Evolutionary conservation across 2,329 filamentous ascomycete species (phyloP).

Genomic region (Paraconiothyrium sp.): DNA sequence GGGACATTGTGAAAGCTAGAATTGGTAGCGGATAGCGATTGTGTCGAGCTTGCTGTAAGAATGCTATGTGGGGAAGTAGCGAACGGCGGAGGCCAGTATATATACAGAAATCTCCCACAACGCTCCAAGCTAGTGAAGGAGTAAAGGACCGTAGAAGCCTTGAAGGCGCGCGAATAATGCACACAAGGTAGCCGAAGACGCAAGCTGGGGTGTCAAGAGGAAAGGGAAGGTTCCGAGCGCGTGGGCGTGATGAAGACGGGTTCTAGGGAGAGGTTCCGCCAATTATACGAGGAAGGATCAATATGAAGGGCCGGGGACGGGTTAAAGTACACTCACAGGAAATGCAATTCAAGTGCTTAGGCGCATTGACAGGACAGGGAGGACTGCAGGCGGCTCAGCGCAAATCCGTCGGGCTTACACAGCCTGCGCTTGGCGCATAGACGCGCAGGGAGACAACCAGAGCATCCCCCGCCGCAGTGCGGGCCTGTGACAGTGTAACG

Average conservation of each 20-base stretch:
- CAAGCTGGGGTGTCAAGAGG: slow-evolving; percentile 12
- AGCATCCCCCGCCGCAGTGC: background rate
- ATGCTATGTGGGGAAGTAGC: slow-evolving; percentile 5
- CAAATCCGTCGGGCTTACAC: slow-evolving; percentile 7
- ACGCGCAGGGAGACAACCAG: background rate
- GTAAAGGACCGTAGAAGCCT: slow-evolving; percentile 7
- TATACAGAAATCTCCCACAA: background rate
- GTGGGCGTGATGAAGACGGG: slow-evolving; percentile 14
- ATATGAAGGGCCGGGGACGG: slow-evolving; percentile 4
- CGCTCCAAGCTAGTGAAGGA: slow-evolving; percentile 7
- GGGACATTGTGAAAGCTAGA: slow-evolving; percentile 22
- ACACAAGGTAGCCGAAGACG: slow-evolving; percentile 2
- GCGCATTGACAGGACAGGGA: slow-evolving; percentile 10
- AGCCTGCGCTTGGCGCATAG: slow-evolving; percentile 14
- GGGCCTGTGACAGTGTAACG: background rate
- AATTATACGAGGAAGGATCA: slow-evolving; percentile 14
- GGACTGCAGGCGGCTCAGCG: slow-evolving; percentile 11
- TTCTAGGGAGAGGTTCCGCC: slow-evolving; percentile 15
- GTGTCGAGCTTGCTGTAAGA: slow-evolving; percentile 1
- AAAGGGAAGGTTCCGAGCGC: slow-evolving; percentile 12
- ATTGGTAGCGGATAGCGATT: background rate
- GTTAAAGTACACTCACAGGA: slow-evolving; percentile 4
- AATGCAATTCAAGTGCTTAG: slow-evolving; percentile 5
- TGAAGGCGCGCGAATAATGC: background rate
- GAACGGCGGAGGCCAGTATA: slow-evolving; percentile 6